Percentiles rank a stretch among this genome's conserved stretches.
These are phyloP conservation scores for Microcyclospora pomicola DNA, from an alignment of 2,329 filamentous ascomycete genomes.

Conservation along the genomic window DNA sequence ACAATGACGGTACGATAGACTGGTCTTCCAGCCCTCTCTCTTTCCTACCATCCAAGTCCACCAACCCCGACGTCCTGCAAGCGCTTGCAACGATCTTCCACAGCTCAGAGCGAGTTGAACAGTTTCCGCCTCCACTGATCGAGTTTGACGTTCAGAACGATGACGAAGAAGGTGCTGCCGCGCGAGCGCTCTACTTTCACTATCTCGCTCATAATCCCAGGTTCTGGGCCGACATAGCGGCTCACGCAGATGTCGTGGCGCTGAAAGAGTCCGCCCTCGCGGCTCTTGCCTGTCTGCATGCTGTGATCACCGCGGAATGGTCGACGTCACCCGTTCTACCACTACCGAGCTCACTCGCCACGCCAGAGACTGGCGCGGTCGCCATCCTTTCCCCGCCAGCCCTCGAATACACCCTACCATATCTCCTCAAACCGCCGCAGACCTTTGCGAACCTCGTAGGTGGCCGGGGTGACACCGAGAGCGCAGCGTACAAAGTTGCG, in stretches of 20 bases:
- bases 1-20: constrained; percentile 9
- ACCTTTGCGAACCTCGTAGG: constrained; percentile 46
- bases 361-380: constrained; percentile 31
- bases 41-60: constrained; percentile 37
- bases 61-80: constrained; percentile 40
- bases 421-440: constrained; percentile 42
- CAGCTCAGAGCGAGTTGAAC: constrained; percentile 27
- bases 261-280: constrained; percentile 44
- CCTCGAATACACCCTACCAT: constrained; percentile 39
- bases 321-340: constrained; percentile 20
- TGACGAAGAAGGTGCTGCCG: constrained; percentile 35
- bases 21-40: constrained; percentile 31
- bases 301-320: constrained; percentile 44
- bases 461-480: constrained; percentile 42
- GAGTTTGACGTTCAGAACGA: constrained; percentile 20
- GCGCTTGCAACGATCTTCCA: constrained; percentile 43
- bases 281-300: constrained; percentile 38
- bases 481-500: constrained; percentile 43
- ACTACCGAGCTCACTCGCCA: constrained; percentile 26
- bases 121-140: constrained; percentile 19
- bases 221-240: constrained; percentile 40
- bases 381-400: constrained; percentile 39
- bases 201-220: constrained; percentile 38
- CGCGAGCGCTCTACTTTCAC: constrained; percentile 41
- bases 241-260: constrained; percentile 42